Conservation (phyloP, 768 basidiomycete species). For the Rhodotorula diobovata region DNA sequence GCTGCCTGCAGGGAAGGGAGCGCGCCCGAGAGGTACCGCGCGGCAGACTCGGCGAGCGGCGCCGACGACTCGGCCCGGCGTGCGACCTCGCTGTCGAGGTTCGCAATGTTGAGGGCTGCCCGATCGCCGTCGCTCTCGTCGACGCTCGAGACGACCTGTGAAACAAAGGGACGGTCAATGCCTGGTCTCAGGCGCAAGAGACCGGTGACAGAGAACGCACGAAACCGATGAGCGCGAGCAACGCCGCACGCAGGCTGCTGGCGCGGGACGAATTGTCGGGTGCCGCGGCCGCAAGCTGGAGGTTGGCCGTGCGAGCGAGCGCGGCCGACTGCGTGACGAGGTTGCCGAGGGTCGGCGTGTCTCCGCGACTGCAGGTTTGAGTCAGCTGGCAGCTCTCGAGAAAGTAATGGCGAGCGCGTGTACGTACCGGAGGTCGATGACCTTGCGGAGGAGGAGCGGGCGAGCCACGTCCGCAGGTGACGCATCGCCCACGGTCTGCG, state of each 20-base stretch:
- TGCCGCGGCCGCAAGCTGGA: conserved; percentile 21
- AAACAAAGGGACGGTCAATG: background rate
- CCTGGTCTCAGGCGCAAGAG: background rate
- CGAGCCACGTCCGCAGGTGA: conserved; percentile 45
- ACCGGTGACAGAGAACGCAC: conserved; percentile 2
- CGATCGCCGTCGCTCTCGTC: conserved; percentile 3
- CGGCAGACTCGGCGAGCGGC: conserved; percentile 50
- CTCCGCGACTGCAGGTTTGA: conserved; percentile 1
- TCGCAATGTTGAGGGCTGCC: conserved; percentile 14
- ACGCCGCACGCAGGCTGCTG: background rate
- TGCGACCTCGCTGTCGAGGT: conserved; percentile 38
- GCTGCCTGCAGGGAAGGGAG: conserved; percentile 37
- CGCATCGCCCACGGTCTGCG: background rate
- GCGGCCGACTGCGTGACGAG: conserved; percentile 23
- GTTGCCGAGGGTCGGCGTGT: conserved; percentile 26
- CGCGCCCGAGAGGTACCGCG: conserved; percentile 9
- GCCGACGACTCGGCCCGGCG: conserved; percentile 55
- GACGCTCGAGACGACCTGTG: background rate
- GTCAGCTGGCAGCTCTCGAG: too few species aligned
- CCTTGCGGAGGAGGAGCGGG: conserved; percentile 39
- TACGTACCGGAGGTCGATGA: conserved; percentile 42
- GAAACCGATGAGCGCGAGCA: conserved; percentile 22
- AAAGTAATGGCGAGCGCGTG: too few species aligned
- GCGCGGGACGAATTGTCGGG: background rate
- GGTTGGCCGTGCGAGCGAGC: conserved; percentile 18